Base-by-base conservation (phyloP, 768 basidiomycete species). In the Pulveroboletus frians region DNA sequence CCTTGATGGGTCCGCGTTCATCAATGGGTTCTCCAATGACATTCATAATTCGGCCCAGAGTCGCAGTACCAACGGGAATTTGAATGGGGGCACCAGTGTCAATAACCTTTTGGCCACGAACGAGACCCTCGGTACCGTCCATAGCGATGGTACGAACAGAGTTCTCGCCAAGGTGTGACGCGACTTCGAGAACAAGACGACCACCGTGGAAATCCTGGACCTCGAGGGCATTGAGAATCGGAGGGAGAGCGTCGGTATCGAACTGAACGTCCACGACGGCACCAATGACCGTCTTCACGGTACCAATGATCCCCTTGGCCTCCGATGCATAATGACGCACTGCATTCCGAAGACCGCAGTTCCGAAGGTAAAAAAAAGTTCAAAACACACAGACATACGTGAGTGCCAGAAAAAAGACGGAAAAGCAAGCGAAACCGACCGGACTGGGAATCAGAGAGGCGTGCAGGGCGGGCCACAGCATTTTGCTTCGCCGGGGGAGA, bases 51-150 rank as follows among this genome's bases (percentile, higher is more conserved):
- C 96, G 92, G 43, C 96, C 96, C 51, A 99, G 85, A 49, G 91
- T 94, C 50, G 80, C 91, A 53, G 81, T 82, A 56, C 96, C 96
- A 65, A 99, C 96, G 59, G 96, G 96, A 55, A 99, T 91, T 73
- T 80, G 79, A 73, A 99, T 99, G 71, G 96, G 96, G 43, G 85
- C 77, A 69, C 96, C 96, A 34, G 95, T 96, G 74, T 98, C 96
- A 65, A 96, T 66, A 65, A 98, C 96, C 76, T 85, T 92, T 71
- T 94, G 89, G 43, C 96, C 96, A 74, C 96, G 93, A 58, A 99
- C 94, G 66, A 99, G 90, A 89, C 96, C 96, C 74, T 96, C 96
- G 46, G 96, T 99, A 85, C 95, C 94, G 68, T 97, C 96, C 96
- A 99, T 99, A 65, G 96, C 96, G 81, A 99, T 99, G 72, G 92